Evolutionary conservation across 176 grass and related monocot genomes (phyloP).

Genomic region (Pontederia crassipes): DNA sequence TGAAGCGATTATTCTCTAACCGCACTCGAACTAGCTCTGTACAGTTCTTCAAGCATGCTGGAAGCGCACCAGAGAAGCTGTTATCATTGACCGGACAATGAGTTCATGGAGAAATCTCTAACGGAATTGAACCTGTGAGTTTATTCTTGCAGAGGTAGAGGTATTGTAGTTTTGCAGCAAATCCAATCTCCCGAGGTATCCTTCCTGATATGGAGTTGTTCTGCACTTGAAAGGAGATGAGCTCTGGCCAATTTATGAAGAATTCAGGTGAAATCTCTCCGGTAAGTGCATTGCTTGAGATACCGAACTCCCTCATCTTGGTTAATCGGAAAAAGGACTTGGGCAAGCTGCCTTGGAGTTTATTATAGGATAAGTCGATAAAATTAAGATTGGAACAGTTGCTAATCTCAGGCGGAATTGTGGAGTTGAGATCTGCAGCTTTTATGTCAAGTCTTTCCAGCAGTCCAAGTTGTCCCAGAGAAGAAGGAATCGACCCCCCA

Average conservation of each 20-base stretch:
- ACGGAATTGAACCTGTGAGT: slow-evolving; percentile 47
- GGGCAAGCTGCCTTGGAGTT: slow-evolving; percentile 5
- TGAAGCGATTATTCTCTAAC: no score
- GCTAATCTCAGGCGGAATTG: slow-evolving; percentile 46
- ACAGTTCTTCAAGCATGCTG: no score
- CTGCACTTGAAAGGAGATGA: slow-evolving; percentile 50
- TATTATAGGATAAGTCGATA: not conserved
- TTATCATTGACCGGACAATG: no score
- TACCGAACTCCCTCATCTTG: slow-evolving; percentile 23
- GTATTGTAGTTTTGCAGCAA: slow-evolving; percentile 29
- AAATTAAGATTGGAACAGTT: slow-evolving; percentile 36
- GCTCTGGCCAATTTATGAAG: slow-evolving; percentile 54
- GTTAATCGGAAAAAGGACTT: not conserved
- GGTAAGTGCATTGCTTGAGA: slow-evolving; percentile 57
- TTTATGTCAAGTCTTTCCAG: slow-evolving; percentile 46
- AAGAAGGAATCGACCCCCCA: slow-evolving; percentile 36
- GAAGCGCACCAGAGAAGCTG: no score
- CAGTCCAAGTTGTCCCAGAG: slow-evolving; percentile 36
- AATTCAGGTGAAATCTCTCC: slow-evolving; percentile 38
- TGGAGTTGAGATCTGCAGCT: slow-evolving; percentile 30
- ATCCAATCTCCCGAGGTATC: slow-evolving; percentile 33
- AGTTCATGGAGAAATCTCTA: slow-evolving; percentile 24
- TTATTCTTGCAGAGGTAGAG: no score
- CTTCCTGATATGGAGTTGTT: slow-evolving; percentile 33
- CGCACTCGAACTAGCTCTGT: no score